Conservation (phyloP, 805 yeast genomes). For the Lipomyces mesembrius region DNA sequence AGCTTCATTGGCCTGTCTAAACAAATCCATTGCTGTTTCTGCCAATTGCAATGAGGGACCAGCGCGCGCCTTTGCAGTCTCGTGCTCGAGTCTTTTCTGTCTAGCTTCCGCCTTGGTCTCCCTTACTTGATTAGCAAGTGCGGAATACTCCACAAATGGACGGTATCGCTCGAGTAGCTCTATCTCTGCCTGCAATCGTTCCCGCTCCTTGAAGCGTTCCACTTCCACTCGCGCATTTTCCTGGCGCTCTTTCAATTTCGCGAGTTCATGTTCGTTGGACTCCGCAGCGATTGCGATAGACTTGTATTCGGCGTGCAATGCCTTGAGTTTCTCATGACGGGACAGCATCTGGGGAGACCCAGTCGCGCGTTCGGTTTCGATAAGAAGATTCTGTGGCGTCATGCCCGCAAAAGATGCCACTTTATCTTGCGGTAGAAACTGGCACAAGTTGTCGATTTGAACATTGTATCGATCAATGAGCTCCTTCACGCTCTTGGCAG, state of each 20-base stretch:
- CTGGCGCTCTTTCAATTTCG: constrained; percentile 48
- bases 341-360: constrained; percentile 62
- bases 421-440: constrained; percentile 92
- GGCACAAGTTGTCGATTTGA: constrained; percentile 90
- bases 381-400: constrained; percentile 71
- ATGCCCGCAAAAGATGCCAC: constrained; percentile 90
- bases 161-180: constrained; percentile 19
- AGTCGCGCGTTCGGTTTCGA: constrained; percentile 81
- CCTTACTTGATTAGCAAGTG: constrained; percentile 26
- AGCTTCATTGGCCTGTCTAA: constrained; percentile 46
- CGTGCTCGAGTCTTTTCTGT: constrained; percentile 19
- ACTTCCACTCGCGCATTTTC: constrained; percentile 54
- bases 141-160: constrained; percentile 26
- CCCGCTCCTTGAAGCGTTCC: constrained; percentile 47
- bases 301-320: constrained; percentile 52
- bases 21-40: constrained; percentile 42
- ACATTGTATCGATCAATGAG: constrained; percentile 61
- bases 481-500: constrained; percentile 50
- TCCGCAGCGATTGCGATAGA: constrained; percentile 36
- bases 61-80: constrained; percentile 12
- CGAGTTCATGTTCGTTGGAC: constrained; percentile 41
- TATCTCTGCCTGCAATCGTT: constrained; percentile 25
- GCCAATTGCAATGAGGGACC: constrained; percentile 46
- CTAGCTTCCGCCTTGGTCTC: constrained; percentile 43
- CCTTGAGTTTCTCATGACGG: constrained; percentile 62